Evolutionary conservation across 768 basidiomycete species (phyloP), one percentile per base, ranked within the genome.

Genomic region (Chalciporus sphaerocephalus): DNA sequence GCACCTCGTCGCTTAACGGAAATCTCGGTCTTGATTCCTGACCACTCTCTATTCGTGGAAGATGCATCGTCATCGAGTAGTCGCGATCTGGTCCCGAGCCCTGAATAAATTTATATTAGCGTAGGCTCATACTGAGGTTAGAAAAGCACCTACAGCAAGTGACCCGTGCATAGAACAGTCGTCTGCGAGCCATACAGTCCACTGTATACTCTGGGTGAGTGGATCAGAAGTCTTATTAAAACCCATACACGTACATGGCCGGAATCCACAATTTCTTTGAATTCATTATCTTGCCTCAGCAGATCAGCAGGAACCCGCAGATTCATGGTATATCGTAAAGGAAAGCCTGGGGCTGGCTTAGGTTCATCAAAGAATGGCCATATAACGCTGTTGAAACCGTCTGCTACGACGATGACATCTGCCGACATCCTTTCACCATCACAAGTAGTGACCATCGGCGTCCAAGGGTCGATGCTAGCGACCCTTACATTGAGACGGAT

Each of bases 371-470:
- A 28, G 5, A 76, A 55, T 6, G 66, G 51, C 8, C 60, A 59
- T 8, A 72, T 65, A 25, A 73, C 32, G 17, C 79, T 81, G 24
- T 65, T 56, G n/a, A 68, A 68, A 8, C 83, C 82, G 58, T 84
- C 83, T 3, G 83, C 83, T 10, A 78, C 81, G 5, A 84, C 68
- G 32, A 84, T 60, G 20, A 83, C 57, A 53, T 84, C 81, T 0
- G 74, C 75, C 12, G 53, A 46, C 9, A 79, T 41, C 4, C 54
- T 62, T 40, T 72, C 69, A 10, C 78, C 80, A 32, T 60, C 67
- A 16, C 68, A 63, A 2, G 72, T 67, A 7, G 65, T 61, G 4
- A 63, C 51, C 0, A 32, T 37, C 5, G 60, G 60, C 6, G 61
- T 37, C 48, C 72, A 68, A 5, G 56, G 58, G 36, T 71, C 61